A percentile compares a stretch with the other conserved stretches of the same genome.
Conservation (phyloP, 2,329 filamentous ascomycete genomes). For the Ophiostoma novo-ulmi region DNA sequence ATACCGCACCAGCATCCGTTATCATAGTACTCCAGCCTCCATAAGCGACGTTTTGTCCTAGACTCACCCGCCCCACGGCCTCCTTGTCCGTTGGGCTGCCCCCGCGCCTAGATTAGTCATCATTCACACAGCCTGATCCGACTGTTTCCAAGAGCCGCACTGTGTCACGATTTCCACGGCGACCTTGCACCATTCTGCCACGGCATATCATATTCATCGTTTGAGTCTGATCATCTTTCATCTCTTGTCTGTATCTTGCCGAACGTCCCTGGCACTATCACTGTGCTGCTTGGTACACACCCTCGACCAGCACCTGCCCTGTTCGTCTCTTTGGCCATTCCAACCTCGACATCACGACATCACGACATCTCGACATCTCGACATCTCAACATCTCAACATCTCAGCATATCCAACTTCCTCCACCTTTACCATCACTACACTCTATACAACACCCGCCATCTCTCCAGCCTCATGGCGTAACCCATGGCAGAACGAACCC, state of each 20-base stretch:
- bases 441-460: neutral
- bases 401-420: neutral
- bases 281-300: neutral
- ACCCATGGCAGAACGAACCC: slow-evolving; percentile 62
- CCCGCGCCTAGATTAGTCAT: slow-evolving; percentile 5
- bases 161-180: neutral
- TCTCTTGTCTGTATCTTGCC: neutral
- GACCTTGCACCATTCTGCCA: neutral
- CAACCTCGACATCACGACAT: neutral
- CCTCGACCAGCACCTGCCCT: neutral
- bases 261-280: neutral
- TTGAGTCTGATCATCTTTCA: neutral
- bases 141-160: slow-evolving; percentile 4
- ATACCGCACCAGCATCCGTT: neutral
- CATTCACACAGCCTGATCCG: neutral
- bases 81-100: neutral
- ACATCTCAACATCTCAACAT: neutral
- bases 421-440: neutral
- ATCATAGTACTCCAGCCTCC: neutral
- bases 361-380: neutral
- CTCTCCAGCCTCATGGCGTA: slow-evolving; percentile 54
- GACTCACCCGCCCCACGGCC: slow-evolving; percentile 1
- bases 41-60: neutral
- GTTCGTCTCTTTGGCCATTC: neutral
- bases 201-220: neutral